Evolutionary conservation across 192 early-diverging fungal species (phyloP), one percentile per base, ranked within the genome.

Genomic region (Gaertneriomyces sp.): DNA sequence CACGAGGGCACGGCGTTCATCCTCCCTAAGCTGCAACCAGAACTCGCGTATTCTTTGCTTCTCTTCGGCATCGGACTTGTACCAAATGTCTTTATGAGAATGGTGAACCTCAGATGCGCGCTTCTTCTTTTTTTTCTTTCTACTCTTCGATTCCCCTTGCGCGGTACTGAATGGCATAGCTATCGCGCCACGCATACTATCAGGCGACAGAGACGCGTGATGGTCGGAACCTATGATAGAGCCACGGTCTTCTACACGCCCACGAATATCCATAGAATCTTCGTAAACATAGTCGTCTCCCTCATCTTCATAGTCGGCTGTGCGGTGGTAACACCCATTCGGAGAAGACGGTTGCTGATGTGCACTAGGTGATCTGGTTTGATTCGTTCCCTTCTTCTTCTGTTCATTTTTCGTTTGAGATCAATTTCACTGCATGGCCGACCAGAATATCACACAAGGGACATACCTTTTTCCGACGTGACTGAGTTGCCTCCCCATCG

Each of bases 21-120:
- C 86, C 71, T 93, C 91, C 33, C 86, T 81, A 7, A 93, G 76
- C 43, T 87, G 83, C 54, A 91, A 76, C 91, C 91, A 93, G 73
- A 92, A 93, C 61, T 91, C 89, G 45, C 90, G 78, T 64, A 93
- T 91, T 47, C 88, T 81, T 58, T 85, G 83, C 25, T 87, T 79
- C 61, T 93, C 91, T 70, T 91, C 87, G 14, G 80, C 81, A 64
- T 87, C 88, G 40, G 81, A 85, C 58, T 76, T 87, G 65, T 82
- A 83, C 81, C 89, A 88, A 40, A 88, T 84, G 44, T 81, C 75
- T n/a, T 54, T 14, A 51, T 62, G 68, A 6, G 43, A 38, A 38
- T 63, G 69, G 38, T 56, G 53, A 33, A 53, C 59, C 41, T 57
- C 55, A 9, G 60, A 61, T 39, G 11, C 45, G 12, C 53, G 42